phyloP scores from a whole-genome alignment of 2,329 filamentous ascomycete species.

The Meredithiella fracta region DNA sequence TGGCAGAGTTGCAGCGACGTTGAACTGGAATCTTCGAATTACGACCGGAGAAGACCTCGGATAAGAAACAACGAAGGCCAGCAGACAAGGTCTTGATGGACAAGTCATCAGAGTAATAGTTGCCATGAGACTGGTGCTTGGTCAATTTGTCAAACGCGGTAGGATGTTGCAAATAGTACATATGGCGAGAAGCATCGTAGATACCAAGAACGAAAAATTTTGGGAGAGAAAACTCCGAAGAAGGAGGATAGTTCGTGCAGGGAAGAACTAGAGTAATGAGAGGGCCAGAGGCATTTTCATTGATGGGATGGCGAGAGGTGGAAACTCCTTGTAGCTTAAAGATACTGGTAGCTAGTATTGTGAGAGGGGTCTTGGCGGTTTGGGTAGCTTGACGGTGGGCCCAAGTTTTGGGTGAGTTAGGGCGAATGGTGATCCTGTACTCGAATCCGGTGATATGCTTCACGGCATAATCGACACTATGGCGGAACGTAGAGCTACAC shows the following conservation, averaged over 20 bases:
- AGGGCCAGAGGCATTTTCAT: not conserved
- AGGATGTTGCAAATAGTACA: slow-evolving; percentile 14
- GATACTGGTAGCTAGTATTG: slow-evolving; percentile 9
- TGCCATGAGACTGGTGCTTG: not conserved
- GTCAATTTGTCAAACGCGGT: slow-evolving; percentile 10
- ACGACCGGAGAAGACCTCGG: slow-evolving; percentile 4
- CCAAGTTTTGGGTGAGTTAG: not conserved
- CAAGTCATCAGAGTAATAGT: not conserved
- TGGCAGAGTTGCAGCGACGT: not conserved
- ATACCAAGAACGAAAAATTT: slow-evolving; percentile 12
- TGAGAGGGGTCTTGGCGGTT: slow-evolving; percentile 6
- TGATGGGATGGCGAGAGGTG: not conserved
- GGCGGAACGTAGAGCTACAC: slow-evolving; percentile 13
- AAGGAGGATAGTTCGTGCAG: slow-evolving; percentile 11
- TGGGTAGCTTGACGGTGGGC: not conserved
- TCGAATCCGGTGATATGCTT: slow-evolving; percentile 13
- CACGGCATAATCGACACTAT: slow-evolving; percentile 13
- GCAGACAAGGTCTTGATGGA: slow-evolving; percentile 8
- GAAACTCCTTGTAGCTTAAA: slow-evolving; percentile 4
- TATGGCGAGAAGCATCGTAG: slow-evolving; percentile 13
- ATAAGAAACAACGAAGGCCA: slow-evolving; percentile 13
- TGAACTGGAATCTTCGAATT: not conserved
- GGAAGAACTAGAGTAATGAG: slow-evolving; percentile 12
- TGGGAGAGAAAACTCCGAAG: slow-evolving; percentile 9
- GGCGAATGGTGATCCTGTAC: slow-evolving; percentile 2